Conservation (phyloP, 208 protist genomes). For the Trypanosoma boissoni region DNA sequence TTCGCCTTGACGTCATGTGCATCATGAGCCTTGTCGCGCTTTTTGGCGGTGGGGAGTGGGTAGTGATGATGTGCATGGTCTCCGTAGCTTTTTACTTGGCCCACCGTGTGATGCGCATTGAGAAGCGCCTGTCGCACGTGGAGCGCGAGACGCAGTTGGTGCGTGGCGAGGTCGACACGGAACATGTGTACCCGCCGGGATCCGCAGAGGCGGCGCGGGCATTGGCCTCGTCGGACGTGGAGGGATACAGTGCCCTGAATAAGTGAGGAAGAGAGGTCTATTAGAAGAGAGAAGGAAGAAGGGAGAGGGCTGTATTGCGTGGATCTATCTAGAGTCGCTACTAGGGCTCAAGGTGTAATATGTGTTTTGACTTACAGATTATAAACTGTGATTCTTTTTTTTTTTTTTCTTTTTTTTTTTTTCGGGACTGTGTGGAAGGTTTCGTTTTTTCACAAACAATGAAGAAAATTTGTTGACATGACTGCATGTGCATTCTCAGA, state of each 20-base stretch:
- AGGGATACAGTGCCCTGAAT: constrained; percentile 21
- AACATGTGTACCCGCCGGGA: constrained; percentile 49
- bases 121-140: constrained; percentile 50
- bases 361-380: no score
- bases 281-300: background rate
- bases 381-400: background rate
- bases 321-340: no score
- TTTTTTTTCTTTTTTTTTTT: constrained; percentile 12
- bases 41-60: constrained; percentile 51
- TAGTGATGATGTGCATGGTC: constrained; percentile 47
- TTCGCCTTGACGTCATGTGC: constrained; percentile 76
- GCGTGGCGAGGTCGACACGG: constrained; percentile 60
- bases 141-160: constrained; percentile 66
- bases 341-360: no score
- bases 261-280: background rate
- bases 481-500: no score
- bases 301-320: no score
- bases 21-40: constrained; percentile 59
- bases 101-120: constrained; percentile 71
- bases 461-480: no score
- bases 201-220: constrained; percentile 52
- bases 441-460: no score
- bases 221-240: constrained; percentile 13
- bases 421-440: no score
- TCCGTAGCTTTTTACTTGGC: constrained; percentile 59